These are phyloP conservation scores for Corymbia maculata DNA, from an alignment of 345 rosid species.

Conservation along the genomic window DNA sequence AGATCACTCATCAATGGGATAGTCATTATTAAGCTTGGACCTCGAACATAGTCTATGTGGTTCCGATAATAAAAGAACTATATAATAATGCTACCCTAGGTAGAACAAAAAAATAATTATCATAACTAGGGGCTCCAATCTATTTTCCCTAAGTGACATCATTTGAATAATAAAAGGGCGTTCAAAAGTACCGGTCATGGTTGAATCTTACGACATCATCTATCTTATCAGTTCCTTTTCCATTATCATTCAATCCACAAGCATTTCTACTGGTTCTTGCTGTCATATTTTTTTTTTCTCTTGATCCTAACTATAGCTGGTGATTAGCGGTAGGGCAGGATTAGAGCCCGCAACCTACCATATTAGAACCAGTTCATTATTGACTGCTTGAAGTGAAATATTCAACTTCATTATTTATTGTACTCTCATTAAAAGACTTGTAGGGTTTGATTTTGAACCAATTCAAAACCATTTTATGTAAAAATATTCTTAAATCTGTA, in stretches of 20 bases:
- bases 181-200: background rate
- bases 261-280: background rate
- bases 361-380: background rate
- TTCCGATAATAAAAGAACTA: background rate
- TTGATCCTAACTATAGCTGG: background rate
- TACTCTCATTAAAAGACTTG: background rate
- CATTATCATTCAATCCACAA: background rate
- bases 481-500: rapidly evolving
- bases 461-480: rapidly evolving
- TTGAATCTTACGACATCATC: background rate
- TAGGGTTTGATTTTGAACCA: background rate
- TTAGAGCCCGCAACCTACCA: rapidly evolving
- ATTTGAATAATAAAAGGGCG: background rate
- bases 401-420: background rate
- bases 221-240: background rate
- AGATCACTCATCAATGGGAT: background rate
- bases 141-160: background rate
- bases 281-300: background rate
- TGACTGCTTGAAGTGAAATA: background rate
- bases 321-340: background rate
- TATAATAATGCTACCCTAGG: background rate
- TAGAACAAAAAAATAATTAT: background rate
- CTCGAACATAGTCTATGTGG: background rate
- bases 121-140: background rate
- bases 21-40: background rate